Percentiles rank a stretch among this genome's conserved stretches.
Conservation (phyloP, 2,329 filamentous ascomycete genomes). For the Alternaria viburni region DNA sequence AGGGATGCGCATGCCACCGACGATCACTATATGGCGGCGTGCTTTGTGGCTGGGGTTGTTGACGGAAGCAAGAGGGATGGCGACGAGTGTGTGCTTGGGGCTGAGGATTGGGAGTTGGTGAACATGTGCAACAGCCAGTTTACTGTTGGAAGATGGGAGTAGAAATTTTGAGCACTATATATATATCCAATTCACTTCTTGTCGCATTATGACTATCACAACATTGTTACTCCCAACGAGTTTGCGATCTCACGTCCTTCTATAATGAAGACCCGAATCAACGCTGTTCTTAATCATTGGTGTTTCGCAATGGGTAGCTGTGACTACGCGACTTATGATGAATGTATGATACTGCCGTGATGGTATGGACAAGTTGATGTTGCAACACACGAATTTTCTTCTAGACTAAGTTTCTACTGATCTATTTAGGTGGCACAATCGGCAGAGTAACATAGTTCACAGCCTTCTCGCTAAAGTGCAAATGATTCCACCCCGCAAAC, state of each 20-base stretch:
- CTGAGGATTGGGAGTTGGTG: conserved; percentile 43
- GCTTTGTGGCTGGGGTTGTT: conserved; percentile 65
- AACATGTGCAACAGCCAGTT: conserved; percentile 47
- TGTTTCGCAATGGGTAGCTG: neutral
- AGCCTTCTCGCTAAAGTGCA: conserved; percentile 59
- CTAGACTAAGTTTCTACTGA: no score
- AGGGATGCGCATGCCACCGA: conserved; percentile 73
- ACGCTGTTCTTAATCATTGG: neutral
- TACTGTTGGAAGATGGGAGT: conserved; percentile 34
- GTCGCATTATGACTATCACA: neutral
- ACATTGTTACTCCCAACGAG: neutral
- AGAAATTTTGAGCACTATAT: neutral
- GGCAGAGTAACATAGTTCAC: conserved; percentile 62
- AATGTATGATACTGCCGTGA: neutral
- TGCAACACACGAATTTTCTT: no score
- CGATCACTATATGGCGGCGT: conserved; percentile 71
- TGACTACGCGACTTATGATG: neutral
- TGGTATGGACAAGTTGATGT: neutral
- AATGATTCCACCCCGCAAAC: conserved; percentile 58
- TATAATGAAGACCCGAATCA: neutral
- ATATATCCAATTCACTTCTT: neutral
- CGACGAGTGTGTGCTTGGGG: conserved; percentile 35
- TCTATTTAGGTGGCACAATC: conserved; percentile 55
- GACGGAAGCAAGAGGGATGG: conserved; percentile 28
- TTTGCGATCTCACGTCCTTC: neutral